Evolutionary conservation across 352 stramenopile genomes (phyloP).

Genomic region (Phytophthora palmivora): DNA sequence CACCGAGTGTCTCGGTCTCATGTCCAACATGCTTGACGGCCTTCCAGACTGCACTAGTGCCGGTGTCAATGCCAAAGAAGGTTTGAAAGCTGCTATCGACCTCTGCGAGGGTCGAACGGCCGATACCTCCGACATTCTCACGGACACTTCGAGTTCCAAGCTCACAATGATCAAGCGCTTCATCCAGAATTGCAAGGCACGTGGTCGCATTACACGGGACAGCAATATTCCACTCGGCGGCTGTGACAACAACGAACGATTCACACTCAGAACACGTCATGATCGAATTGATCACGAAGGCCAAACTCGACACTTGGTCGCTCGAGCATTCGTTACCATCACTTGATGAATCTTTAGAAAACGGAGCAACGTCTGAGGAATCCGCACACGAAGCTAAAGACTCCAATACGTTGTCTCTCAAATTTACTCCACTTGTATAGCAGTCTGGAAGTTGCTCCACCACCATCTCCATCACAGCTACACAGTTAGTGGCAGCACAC

Average conservation of each 20-base stretch:
- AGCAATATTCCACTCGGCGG: slow-evolving; percentile 19
- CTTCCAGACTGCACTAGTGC: too few relatives aligned
- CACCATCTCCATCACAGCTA: slow-evolving; percentile 13
- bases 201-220: too few relatives aligned
- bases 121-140: slow-evolving; percentile 17
- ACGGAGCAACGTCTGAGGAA: background rate
- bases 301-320: slow-evolving; percentile 11
- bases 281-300: slow-evolving; percentile 14
- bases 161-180: background rate
- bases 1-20: too few relatives aligned
- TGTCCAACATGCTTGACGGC: too few relatives aligned
- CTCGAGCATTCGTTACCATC: slow-evolving; percentile 6
- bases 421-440: slow-evolving; percentile 12
- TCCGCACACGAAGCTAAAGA: slow-evolving; percentile 3
- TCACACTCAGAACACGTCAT: slow-evolving; percentile 12
- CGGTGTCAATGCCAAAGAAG: too few relatives aligned
- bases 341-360: too few relatives aligned
- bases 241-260: slow-evolving; percentile 2
- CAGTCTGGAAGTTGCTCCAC: slow-evolving; percentile 25
- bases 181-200: slow-evolving; percentile 5
- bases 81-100: too few relatives aligned
- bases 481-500: slow-evolving; percentile 19
- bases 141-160: slow-evolving; percentile 8
- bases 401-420: slow-evolving; percentile 11
- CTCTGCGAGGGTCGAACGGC: slow-evolving; percentile 19